Conservation (phyloP, 225 moss, liverwort and hornwort species). For the Marchantia polymorpha region DNA sequence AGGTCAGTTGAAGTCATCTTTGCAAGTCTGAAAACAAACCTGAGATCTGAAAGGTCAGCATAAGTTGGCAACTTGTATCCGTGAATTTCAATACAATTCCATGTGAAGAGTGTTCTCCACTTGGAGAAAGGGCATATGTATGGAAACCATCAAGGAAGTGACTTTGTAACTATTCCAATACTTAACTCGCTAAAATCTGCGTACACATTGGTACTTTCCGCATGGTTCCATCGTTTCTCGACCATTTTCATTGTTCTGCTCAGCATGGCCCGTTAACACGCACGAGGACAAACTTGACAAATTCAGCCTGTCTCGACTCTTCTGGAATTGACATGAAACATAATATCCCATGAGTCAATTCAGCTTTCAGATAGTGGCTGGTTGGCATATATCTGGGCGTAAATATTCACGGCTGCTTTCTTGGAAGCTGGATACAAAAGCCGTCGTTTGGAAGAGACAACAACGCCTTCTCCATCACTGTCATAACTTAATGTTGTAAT, state of each 20-base stretch:
- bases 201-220: conserved; percentile 55
- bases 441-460: no score
- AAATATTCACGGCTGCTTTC: conserved; percentile 54
- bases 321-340: no score
- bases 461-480: conserved; percentile 79
- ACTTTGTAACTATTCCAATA: conserved; percentile 56
- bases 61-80: conserved; percentile 43
- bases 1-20: no score
- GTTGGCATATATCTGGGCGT: conserved; percentile 44
- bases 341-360: no score
- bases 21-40: conserved; percentile 28
- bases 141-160: conserved; percentile 56
- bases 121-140: conserved; percentile 42
- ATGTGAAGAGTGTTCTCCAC: conserved; percentile 48
- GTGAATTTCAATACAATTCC: conserved; percentile 49
- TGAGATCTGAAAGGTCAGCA: conserved; percentile 51
- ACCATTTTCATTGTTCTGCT: conserved; percentile 50
- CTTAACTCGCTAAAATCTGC: conserved; percentile 62
- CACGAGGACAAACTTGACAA: background rate
- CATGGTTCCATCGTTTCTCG: conserved; percentile 44
- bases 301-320: no score
- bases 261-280: conserved; percentile 58
- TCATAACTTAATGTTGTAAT: background rate
- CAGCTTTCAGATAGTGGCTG: background rate
- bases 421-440: conserved; percentile 72